Evolutionary conservation across 192 early-diverging fungal genomes (phyloP).

Genomic region (Diversispora epigaea): DNA sequence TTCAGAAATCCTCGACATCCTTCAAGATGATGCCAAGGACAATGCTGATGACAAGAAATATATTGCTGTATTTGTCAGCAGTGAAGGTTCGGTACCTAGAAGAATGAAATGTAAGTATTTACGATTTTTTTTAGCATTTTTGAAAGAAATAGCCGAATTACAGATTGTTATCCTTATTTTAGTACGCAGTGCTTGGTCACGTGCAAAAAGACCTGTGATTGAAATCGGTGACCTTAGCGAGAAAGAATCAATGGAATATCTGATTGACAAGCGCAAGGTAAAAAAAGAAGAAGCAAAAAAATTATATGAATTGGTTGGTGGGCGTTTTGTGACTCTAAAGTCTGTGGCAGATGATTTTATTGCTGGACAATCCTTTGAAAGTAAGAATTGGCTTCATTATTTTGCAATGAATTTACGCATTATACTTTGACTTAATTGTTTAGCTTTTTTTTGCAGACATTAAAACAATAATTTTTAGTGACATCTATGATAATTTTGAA

Average conservation of each 20-base stretch:
- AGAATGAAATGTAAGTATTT: constrained; percentile 28
- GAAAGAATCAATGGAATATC: constrained; percentile 28
- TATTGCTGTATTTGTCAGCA: constrained; percentile 28
- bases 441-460: not conserved
- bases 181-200: constrained; percentile 5
- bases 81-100: constrained; percentile 16
- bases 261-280: constrained; percentile 20
- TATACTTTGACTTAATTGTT: no score
- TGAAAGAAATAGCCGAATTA: not conserved
- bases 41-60: constrained; percentile 23
- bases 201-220: not conserved
- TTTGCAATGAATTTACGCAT: no score
- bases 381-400: no score
- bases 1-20: constrained; percentile 12
- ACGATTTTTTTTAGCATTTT: no score
- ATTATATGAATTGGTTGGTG: constrained; percentile 26
- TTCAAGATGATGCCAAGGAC: constrained; percentile 27
- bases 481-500: not conserved
- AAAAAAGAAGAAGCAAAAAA: constrained; percentile 8
- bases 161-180: not conserved
- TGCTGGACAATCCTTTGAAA: no score
- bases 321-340: constrained; percentile 2
- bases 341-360: not conserved
- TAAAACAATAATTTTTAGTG: not conserved
- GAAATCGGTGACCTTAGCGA: constrained; percentile 29